Base-by-base conservation (phyloP, 2,329 filamentous ascomycete genomes). In the Clonostachys sp. region DNA sequence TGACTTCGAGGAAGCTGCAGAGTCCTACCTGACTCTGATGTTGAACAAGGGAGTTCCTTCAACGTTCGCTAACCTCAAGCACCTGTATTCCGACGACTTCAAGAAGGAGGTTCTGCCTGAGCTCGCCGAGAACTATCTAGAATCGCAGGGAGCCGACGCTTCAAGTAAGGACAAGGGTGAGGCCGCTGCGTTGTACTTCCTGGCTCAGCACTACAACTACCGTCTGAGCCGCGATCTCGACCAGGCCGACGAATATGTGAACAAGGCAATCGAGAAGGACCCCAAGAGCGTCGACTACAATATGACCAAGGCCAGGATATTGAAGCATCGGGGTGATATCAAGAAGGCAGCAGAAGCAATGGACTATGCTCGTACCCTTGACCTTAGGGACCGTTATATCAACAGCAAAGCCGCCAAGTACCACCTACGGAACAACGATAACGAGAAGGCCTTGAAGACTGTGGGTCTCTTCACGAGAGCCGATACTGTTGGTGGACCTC, bases 331-430 rank as follows among this genome's bases (percentile, higher is more conserved):
- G 45, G 94, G 92, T 20, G 84, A 96, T 60, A 71, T 85, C 6
- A 72, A 80, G 54, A 89, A 88, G 66, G 94, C 95, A 2, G 82
- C 91, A 1, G 86, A 91, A 59, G 80, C 83, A 40, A 97, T 99
- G 90, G 88, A 96, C 57, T 75, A 86, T 54, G 94, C 94, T 2
- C 84, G 94, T 45, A 79, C 83, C 52, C 77, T 96, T 52, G 95
- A 99, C 61, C 82, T 87, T 55, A 90, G 86, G 69, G 94, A 99
- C 63, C 85, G 94, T 41, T 95, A 97, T 65, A 97, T 97, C 76
- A 99, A 99, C 75, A 95, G 91, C 53, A 99, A 99, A 72, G 87
- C 91, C 44, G 91, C 92, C 50, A 99, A 99, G 65, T 99, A 99
- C 64, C 91, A 95, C 66, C 78, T 99, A 43, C 84, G 94, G 47